Conservation (phyloP, 495 filamentous ascomycete genomes). For the Trichoderma virens region DNA sequence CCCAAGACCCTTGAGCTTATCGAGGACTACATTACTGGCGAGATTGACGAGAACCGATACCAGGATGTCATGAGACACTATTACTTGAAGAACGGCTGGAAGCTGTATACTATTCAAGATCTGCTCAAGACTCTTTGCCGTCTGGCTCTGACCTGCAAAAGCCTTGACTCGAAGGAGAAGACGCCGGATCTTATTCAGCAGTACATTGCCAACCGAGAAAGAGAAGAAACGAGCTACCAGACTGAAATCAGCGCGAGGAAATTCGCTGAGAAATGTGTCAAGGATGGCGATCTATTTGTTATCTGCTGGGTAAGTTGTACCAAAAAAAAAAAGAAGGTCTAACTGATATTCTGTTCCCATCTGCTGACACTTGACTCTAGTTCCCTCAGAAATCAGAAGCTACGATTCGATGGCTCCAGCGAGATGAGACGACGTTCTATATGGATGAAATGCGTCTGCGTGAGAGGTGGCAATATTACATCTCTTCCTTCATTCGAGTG, state of each 20-base stretch:
- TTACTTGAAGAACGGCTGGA: conserved; percentile 83
- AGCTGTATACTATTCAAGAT: conserved; percentile 81
- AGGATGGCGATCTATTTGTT: conserved; percentile 83
- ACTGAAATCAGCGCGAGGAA: conserved; percentile 80
- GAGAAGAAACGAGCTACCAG: conserved; percentile 72
- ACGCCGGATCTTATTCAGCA: conserved; percentile 75
- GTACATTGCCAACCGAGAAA: conserved; percentile 72
- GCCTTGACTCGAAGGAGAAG: conserved; percentile 80
- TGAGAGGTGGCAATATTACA: conserved; percentile 82
- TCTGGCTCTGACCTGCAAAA: conserved; percentile 65
- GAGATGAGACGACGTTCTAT: conserved; percentile 75
- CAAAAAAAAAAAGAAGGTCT: too few species aligned
- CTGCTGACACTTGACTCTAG: conserved; percentile 24
- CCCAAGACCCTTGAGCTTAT: conserved; percentile 56
- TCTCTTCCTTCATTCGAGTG: conserved; percentile 77
- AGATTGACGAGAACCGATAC: conserved; percentile 69
- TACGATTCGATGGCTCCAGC: conserved; percentile 62
- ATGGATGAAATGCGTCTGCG: conserved; percentile 50
- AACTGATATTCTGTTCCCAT: background rate
- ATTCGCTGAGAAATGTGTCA: conserved; percentile 76
- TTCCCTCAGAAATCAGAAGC: conserved; percentile 51
- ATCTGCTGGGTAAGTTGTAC: conserved; percentile 77
- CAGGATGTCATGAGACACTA: conserved; percentile 86
- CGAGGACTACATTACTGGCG: conserved; percentile 74
- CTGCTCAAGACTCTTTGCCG: conserved; percentile 69